Conservation (phyloP, 371 early-diverging fungal species). For the Coemansia sp. region DNA sequence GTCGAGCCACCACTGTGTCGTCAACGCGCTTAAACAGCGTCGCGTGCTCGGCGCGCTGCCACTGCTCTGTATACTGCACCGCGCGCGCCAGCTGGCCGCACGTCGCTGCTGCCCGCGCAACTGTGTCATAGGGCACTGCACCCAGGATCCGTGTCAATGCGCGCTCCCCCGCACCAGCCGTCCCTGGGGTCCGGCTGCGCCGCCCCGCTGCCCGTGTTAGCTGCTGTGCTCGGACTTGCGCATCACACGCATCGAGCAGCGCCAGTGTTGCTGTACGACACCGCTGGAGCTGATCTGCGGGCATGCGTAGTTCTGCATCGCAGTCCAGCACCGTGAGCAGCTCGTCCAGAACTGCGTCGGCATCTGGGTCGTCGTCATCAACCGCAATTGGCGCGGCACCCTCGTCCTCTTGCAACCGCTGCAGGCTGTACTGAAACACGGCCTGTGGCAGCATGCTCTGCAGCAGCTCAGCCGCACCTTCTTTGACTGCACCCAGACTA, state of each 20-base stretch:
- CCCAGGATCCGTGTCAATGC: constrained; percentile 16
- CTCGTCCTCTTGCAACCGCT: neutral
- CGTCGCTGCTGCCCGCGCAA: constrained; percentile 36
- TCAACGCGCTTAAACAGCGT: constrained; percentile 34
- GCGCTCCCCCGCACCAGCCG: constrained; percentile 31
- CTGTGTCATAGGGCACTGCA: constrained; percentile 12
- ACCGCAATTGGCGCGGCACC: constrained; percentile 14
- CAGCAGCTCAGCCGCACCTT: constrained; percentile 32
- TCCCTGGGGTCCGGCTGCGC: constrained; percentile 25
- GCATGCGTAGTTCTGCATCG: constrained; percentile 6
- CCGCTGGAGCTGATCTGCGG: constrained; percentile 30
- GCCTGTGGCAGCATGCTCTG: constrained; percentile 36
- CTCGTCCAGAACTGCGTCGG: constrained; percentile 11
- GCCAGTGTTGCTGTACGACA: constrained; percentile 37
- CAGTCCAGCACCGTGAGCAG: constrained; percentile 25
- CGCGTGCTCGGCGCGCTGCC: constrained; percentile 25
- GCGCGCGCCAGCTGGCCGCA: constrained; percentile 46
- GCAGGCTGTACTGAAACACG: constrained; percentile 34
- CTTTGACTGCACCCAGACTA: constrained; percentile 37
- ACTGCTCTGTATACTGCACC: constrained; percentile 27
- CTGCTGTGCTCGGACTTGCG: constrained; percentile 34
- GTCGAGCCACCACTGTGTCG: constrained; percentile 22
- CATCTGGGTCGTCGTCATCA: constrained; percentile 20
- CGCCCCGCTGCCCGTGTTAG: constrained; percentile 12
- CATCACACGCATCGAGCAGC: constrained; percentile 28